Evolutionary conservation across 23 red algal species (phyloP), one percentile per base, ranked within the genome.

Genomic region (Gracilariopsis chorda): DNA sequence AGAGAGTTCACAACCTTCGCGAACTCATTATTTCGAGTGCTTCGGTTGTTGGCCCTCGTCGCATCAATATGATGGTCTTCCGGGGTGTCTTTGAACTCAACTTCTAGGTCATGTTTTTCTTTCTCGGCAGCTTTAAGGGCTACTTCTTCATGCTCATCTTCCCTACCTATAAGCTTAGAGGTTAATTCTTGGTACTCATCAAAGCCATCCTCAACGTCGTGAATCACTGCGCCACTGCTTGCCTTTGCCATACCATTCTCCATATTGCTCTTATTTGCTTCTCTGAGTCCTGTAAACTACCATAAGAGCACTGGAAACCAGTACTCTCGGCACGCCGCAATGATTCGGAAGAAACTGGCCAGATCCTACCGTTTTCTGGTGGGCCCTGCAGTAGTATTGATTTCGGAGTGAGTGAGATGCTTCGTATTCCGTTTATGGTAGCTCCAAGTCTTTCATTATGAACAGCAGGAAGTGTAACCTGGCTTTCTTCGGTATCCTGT

Each of bases 51-150:
- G 12, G 40, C 35, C 25, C 70, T 47, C 0, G 45, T 47, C 24
- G 35, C 30, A 24, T 28, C 40, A 11, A 47, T 53, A 23, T 24
- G 58, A 25, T 60, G 62, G 16, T 40, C 64, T 17, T 36, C 51
- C n/a, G n/a, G n/a, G n/a, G n/a, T n/a, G 27, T 70, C 83, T 45
- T 70, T 43, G 74, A 87, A 87, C 63, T 87, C 83, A 4, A 32
- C 64, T 7, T 47, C 40, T 1, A 75, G 33, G 34, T 32, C 34
- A 10, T 43, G 83, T 30, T 53, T 42, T 48, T 87, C 63, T 34
- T 73, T 46, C 32, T 24, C 63, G 14, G 65, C 83, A 49, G 24
- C 48, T 27, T 16, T 27, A 46, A 21, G 16, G 0, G 83, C 60
- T 21, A 71, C 3, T 24, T 51, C 28, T 23, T 87, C 64, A 13